Percentiles rank a stretch among this genome's conserved stretches.
Evolutionary conservation across 2,329 filamentous ascomycete species (phyloP).

Genomic region (Pestalotiopsis sp.): DNA sequence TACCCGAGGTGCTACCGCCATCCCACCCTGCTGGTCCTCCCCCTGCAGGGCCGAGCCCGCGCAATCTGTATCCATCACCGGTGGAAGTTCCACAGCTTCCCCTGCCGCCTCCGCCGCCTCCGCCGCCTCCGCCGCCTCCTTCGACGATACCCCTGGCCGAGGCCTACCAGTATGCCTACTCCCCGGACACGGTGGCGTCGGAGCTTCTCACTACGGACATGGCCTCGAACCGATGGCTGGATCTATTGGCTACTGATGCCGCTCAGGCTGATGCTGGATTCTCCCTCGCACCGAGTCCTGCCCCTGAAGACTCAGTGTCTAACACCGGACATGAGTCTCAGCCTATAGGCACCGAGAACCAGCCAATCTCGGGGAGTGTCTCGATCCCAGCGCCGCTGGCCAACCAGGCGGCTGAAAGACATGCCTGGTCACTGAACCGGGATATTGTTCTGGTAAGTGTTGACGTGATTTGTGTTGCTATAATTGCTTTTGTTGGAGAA

Average conservation of each 20-base stretch:
- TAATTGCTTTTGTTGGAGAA: neutral
- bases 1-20: neutral
- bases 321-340: slow-evolving; percentile 1
- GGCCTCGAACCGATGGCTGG: slow-evolving; percentile 34
- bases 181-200: slow-evolving; percentile 28
- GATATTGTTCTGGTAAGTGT: slow-evolving; percentile 23
- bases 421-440: slow-evolving; percentile 27
- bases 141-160: slow-evolving; percentile 7
- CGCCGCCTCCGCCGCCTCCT: neutral
- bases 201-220: slow-evolving; percentile 31
- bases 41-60: slow-evolving; percentile 13
- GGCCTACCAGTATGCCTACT: slow-evolving; percentile 22
- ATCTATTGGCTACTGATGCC: slow-evolving; percentile 31
- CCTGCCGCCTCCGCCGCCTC: neutral
- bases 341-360: slow-evolving; percentile 14
- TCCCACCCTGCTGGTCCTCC: neutral
- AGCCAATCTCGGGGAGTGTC: slow-evolving; percentile 14
- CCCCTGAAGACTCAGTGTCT: slow-evolving; percentile 11
- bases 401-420: slow-evolving; percentile 20
- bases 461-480: neutral
- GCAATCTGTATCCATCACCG: slow-evolving; percentile 12
- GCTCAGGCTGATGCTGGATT: slow-evolving; percentile 35
- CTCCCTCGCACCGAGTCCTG: slow-evolving; percentile 26
- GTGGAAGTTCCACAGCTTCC: slow-evolving; percentile 6
- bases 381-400: slow-evolving; percentile 12